A percentile compares a stretch with the other conserved stretches of the same genome.
Evolutionary conservation across 345 rosid genomes (phyloP).

Genomic region (Angophora floribunda): DNA sequence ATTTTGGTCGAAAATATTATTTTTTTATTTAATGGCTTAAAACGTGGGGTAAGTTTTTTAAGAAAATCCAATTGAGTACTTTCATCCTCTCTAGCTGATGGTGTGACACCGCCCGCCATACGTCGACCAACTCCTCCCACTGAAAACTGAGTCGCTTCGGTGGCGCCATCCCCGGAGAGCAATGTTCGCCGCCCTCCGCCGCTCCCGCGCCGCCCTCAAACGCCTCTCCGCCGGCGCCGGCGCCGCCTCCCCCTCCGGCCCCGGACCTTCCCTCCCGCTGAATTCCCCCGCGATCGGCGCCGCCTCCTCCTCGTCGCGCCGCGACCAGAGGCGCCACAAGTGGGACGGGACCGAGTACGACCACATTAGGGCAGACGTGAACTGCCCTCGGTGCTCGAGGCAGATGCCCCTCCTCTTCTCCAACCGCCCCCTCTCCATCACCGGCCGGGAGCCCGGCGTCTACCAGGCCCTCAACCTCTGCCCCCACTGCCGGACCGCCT

Average conservation of each 20-base stretch:
- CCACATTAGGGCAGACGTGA: conserved; percentile 58
- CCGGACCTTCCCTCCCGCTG: not conserved
- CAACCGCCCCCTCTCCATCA: not conserved
- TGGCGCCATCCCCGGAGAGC: not conserved
- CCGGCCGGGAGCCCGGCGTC: conserved; percentile 23
- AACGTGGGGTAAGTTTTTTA: not conserved
- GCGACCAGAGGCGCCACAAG: conserved; percentile 14
- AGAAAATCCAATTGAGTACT: not conserved
- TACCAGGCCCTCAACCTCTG: conserved; percentile 80
- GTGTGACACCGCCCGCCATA: no score
- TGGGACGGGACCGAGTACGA: conserved; percentile 44
- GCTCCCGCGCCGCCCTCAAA: conserved; percentile 6
- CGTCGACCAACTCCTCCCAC: not conserved
- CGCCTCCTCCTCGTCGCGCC: not conserved
- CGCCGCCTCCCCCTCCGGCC: not conserved
- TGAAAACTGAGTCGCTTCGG: not conserved
- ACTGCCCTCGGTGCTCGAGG: conserved; percentile 35
- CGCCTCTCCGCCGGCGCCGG: not conserved
- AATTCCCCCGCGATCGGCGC: not conserved
- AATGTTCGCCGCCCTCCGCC: conserved; percentile 20
- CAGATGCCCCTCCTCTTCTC: not conserved
- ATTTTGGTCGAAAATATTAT: no score
- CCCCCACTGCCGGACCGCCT: conserved; percentile 63
- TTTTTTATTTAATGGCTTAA: no score
- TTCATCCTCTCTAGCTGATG: not conserved